These are phyloP conservation scores for Blastobotrys petasosporus DNA, from an alignment of 1,139 yeast genomes.

Conservation along the genomic window DNA sequence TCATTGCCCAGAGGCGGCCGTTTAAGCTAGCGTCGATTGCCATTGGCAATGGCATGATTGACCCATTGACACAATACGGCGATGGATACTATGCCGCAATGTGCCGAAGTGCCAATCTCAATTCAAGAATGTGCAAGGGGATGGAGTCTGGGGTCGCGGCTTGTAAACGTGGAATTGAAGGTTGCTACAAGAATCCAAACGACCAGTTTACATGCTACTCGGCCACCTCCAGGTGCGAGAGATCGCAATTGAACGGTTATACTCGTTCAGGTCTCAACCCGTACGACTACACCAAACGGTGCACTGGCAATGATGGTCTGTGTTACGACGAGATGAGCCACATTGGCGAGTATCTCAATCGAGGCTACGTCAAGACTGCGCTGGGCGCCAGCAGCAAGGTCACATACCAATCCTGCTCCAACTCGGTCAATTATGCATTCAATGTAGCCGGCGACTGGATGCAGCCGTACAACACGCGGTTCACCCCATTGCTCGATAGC, in stretches of 20 bases:
- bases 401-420: conserved; percentile 71
- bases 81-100: conserved; percentile 81
- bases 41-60: conserved; percentile 95
- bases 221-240: conserved; percentile 85
- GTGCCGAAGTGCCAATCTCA: conserved; percentile 97
- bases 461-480: conserved; percentile 55
- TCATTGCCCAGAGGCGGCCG: conserved; percentile 69
- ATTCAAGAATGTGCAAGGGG: conserved; percentile 62
- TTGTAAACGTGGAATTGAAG: conserved; percentile 69
- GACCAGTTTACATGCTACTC: conserved; percentile 87
- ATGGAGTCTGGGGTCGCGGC: conserved; percentile 73
- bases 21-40: conserved; percentile 81
- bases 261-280: conserved; percentile 87
- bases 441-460: conserved; percentile 64
- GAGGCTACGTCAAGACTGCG: conserved; percentile 61
- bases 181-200: conserved; percentile 65
- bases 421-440: conserved; percentile 44
- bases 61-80: conserved; percentile 76
- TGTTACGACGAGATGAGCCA: conserved; percentile 68
- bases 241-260: conserved; percentile 80
- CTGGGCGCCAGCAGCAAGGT: conserved; percentile 84
- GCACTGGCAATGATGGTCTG: conserved; percentile 64
- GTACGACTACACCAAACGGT: conserved; percentile 81
- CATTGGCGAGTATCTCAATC: conserved; percentile 63
- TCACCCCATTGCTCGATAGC: conserved; percentile 57